Percentiles rank a stretch among this genome's conserved stretches.
Conservation (phyloP, 2,329 filamentous ascomycete genomes). For the Fusarium piperis region DNA sequence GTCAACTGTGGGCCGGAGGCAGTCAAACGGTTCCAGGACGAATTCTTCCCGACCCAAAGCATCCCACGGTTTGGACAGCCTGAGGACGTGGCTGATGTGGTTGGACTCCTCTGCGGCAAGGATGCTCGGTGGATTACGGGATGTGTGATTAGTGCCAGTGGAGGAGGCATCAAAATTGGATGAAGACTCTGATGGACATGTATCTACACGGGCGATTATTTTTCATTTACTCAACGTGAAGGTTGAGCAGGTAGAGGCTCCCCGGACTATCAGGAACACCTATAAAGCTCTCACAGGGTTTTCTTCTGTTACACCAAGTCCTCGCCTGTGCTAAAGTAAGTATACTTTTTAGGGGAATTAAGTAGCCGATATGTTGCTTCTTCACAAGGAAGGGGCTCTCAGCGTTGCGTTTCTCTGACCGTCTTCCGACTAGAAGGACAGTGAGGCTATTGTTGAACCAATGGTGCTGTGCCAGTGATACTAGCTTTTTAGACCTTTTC, state of each 20-base stretch:
- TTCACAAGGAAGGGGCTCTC: neutral
- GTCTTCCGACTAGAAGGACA: neutral
- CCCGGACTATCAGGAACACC: neutral
- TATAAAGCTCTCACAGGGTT: neutral
- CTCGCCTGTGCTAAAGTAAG: neutral
- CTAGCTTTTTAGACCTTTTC: neutral
- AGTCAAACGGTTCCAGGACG: constrained; percentile 44
- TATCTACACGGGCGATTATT: neutral
- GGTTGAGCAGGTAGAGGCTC: neutral
- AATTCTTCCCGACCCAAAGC: constrained; percentile 48
- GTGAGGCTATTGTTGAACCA: neutral
- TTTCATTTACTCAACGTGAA: neutral
- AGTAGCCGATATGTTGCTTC: neutral
- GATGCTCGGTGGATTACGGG: constrained; percentile 51
- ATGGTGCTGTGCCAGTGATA: neutral
- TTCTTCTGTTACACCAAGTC: neutral
- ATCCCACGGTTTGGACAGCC: constrained; percentile 47
- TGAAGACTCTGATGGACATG: neutral
- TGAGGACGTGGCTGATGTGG: constrained; percentile 49
- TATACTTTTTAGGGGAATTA: neutral
- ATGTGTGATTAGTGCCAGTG: constrained; percentile 48
- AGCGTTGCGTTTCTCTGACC: neutral
- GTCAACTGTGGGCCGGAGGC: constrained; percentile 45
- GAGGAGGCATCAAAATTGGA: constrained; percentile 48
- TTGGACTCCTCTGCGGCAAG: constrained; percentile 46